These are phyloP conservation scores for Suhomyces sp. DNA, from an alignment of 805 yeast species.

Conservation along the genomic window DNA sequence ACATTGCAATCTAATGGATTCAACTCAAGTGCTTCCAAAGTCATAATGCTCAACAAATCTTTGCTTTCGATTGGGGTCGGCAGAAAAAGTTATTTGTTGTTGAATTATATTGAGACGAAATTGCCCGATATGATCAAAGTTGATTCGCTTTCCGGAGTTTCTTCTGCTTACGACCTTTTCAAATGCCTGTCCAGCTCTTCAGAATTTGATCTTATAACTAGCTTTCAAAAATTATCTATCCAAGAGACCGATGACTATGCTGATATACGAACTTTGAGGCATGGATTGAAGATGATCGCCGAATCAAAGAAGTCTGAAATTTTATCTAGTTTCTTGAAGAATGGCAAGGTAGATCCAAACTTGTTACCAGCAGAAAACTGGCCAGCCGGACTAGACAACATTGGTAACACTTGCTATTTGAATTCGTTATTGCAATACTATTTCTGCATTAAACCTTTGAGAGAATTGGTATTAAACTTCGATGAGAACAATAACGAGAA, in stretches of 20 bases:
- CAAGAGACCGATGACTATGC: conserved; percentile 26
- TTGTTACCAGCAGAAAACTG: conserved; percentile 61
- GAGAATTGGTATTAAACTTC: conserved; percentile 62
- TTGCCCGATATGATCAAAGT: conserved; percentile 29
- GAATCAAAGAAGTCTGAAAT: conserved; percentile 51
- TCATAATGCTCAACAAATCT: conserved; percentile 49
- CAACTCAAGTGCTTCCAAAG: conserved; percentile 30
- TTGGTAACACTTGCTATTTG: conserved; percentile 92
- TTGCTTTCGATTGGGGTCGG: conserved; percentile 58
- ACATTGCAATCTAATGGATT: conserved; percentile 29
- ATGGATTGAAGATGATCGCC: conserved; percentile 57
- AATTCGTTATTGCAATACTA: conserved; percentile 89
- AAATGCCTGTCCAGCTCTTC: conserved; percentile 50
- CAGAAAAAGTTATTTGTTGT: conserved; percentile 55
- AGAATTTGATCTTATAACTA: conserved; percentile 55
- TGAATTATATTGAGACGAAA: conserved; percentile 51
- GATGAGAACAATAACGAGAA: conserved; percentile 27
- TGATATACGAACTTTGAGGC: conserved; percentile 57
- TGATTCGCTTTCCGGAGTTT: conserved; percentile 22
- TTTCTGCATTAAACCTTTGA: conserved; percentile 78
- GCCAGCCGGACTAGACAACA: conserved; percentile 92
- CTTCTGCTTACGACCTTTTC: conserved; percentile 45
- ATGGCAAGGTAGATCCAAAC: conserved; percentile 61
- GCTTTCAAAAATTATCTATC: conserved; percentile 43
- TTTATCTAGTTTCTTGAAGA: conserved; percentile 52